Base-by-base conservation (phyloP, 1,284 basidiomycete genomes). In the Leucoagaricus sp. region DNA sequence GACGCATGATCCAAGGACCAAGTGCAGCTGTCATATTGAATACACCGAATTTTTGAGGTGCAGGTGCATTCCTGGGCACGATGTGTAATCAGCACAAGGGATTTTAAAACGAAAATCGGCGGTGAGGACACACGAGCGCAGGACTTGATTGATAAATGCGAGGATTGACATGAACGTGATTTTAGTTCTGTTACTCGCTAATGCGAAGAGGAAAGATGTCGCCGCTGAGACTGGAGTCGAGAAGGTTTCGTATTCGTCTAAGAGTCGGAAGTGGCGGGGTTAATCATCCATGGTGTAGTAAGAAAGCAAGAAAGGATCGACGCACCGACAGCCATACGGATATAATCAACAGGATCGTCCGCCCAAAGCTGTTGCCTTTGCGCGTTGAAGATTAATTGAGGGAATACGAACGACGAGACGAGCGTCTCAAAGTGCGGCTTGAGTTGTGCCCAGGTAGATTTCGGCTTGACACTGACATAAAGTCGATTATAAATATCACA, bases 171-270 rank as follows among this genome's bases (percentile, higher is more conserved):
- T 76, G 70, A 94, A 93, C 0, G 88, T 82, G 15, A 83, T 74
- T 70, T 91, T 91, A 25, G 90, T 91, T 59, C 93, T 79, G 65
- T 86, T 89, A 64, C 83, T 83, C 9, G 87, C 88, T 21, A 95
- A 78, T 1, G 86, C 80, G 64, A 91, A 81, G 25, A 94, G 77
- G 78, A 94, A 93, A 5, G 83, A 82, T 4, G 89, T 91, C 0
- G 91, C 87, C 15, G 88, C 85, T 7, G 89, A 83, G 12, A 87
- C 84, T 2, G 92, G 91, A 8, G 85, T 87, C 15, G 85, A 81
- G 66, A 85, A 87, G 53, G 82, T 85, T 67, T 93, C 90, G 65
- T 88, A 89, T 71, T 93, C 91, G 63, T 94, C 92, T 90, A 63
- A 4, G 26, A 17, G 21, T 12, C n/a, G 7, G n/a, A 29, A 29